Evolutionary conservation across 345 rosid genomes (phyloP).

Genomic region (Salix suchowensis): DNA sequence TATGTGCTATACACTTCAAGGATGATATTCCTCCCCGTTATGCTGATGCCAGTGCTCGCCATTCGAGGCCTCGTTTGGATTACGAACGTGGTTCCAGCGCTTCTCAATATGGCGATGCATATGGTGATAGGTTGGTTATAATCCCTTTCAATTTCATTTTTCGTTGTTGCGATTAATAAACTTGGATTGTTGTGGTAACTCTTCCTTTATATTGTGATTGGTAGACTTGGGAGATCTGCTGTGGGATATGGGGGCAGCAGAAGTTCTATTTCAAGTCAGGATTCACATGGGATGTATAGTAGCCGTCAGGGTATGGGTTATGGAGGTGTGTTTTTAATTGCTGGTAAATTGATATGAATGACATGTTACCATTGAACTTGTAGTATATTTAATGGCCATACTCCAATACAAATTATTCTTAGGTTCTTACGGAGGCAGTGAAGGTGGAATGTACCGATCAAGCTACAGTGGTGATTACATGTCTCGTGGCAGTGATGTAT

Average conservation of each 20-base stretch:
- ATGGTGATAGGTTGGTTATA: slow-evolving; percentile 66
- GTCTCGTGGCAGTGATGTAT: slow-evolving; percentile 75
- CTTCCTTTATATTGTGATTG: slow-evolving; percentile 21
- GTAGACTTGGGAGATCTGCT: slow-evolving; percentile 73
- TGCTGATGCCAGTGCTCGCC: slow-evolving; percentile 64
- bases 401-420: slow-evolving; percentile 20
- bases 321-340: slow-evolving; percentile 46
- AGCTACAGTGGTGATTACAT: slow-evolving; percentile 68
- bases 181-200: not conserved
- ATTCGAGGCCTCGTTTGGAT: slow-evolving; percentile 86
- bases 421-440: slow-evolving; percentile 76
- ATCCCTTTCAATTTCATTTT: not conserved
- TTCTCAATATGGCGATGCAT: slow-evolving; percentile 74
- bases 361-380: not conserved
- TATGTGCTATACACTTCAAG: slow-evolving; percentile 26
- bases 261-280: slow-evolving; percentile 68
- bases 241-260: slow-evolving; percentile 80
- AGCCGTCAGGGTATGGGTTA: slow-evolving; percentile 78
- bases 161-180: not conserved
- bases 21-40: slow-evolving; percentile 85
- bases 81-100: slow-evolving; percentile 59
- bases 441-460: slow-evolving; percentile 76
- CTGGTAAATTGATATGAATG: slow-evolving; percentile 11
- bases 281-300: slow-evolving; percentile 70
- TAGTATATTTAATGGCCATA: too few species aligned